phyloP scores from a whole-genome alignment of 441 rosid genomes.

The Adansonia grandidieri region DNA sequence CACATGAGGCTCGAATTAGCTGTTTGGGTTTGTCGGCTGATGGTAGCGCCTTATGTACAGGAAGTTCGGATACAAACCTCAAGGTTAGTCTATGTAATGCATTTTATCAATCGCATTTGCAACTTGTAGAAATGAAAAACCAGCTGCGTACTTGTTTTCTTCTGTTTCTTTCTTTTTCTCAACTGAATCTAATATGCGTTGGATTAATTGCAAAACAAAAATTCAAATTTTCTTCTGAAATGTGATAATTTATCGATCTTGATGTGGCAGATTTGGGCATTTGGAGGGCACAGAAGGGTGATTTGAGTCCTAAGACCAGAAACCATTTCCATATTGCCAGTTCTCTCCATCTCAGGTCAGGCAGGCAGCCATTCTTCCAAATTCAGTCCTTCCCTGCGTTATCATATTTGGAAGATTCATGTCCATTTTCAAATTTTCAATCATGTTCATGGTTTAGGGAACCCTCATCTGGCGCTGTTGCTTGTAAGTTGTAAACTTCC shows the following conservation, averaged over 20 bases:
- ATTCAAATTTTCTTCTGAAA: background rate
- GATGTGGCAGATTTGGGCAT: slow-evolving; percentile 80
- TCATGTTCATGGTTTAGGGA: slow-evolving; percentile 29
- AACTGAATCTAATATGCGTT: background rate
- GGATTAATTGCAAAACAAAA: background rate
- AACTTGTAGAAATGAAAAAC: background rate
- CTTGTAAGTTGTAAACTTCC: slow-evolving; percentile 31
- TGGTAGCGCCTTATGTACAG: slow-evolving; percentile 99
- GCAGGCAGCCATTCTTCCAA: background rate
- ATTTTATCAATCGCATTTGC: slow-evolving; percentile 17
- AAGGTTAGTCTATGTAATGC: slow-evolving; percentile 59
- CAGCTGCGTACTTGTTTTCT: background rate
- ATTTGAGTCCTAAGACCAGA: slow-evolving; percentile 29
- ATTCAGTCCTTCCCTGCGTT: background rate
- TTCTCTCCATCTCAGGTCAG: slow-evolving; percentile 1
- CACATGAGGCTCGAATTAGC: slow-evolving; percentile 73
- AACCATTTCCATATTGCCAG: background rate
- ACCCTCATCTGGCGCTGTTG: slow-evolving; percentile 26
- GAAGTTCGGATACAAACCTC: slow-evolving; percentile 93
- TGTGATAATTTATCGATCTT: background rate
- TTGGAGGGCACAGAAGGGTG: slow-evolving; percentile 83
- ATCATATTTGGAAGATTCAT: slow-evolving; percentile 16
- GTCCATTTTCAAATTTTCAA: slow-evolving; percentile 1
- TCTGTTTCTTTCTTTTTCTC: background rate
- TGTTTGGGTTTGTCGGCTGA: slow-evolving; percentile 96